Evolutionary conservation across 176 grass and related monocot species (phyloP).

Genomic region (Aegilops bicornis): DNA sequence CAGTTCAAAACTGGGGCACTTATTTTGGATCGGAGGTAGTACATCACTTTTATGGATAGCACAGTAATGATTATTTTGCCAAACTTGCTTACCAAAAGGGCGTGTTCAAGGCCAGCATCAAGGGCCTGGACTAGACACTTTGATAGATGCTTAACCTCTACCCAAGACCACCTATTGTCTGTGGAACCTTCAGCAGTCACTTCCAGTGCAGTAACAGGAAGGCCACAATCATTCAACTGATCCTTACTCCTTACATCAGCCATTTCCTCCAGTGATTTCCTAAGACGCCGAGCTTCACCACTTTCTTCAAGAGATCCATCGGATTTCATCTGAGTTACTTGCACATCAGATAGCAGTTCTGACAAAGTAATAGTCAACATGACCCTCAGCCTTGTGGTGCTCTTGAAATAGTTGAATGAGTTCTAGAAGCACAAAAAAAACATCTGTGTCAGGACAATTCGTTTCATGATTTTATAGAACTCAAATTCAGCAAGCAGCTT

Average conservation of each 20-base stretch:
- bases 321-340: constrained; percentile 96
- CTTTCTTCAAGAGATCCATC: constrained; percentile 97
- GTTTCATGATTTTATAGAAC: constrained; percentile 27
- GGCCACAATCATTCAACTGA: constrained; percentile 72
- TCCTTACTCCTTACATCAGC: constrained; percentile 70
- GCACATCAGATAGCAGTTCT: constrained; percentile 93
- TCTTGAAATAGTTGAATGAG: constrained; percentile 86
- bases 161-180: constrained; percentile 88
- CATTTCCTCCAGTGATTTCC: constrained; percentile 92
- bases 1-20: too few species aligned
- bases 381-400: constrained; percentile 91
- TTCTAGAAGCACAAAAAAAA: constrained; percentile 63
- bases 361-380: constrained; percentile 99
- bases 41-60: constrained; percentile 11
- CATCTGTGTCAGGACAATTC: constrained; percentile 42
- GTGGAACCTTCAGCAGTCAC: constrained; percentile 65
- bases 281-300: constrained; percentile 83
- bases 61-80: constrained; percentile 15
- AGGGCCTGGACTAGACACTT: constrained; percentile 88
- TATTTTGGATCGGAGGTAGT: too few species aligned
- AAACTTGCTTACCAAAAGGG: constrained; percentile 72
- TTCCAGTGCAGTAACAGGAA: constrained; percentile 65
- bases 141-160: constrained; percentile 89
- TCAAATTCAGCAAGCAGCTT: constrained; percentile 43
- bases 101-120: constrained; percentile 94